Evolutionary conservation across 805 yeast genomes (phyloP).

Genomic region (Saccharomyces mikatae): DNA sequence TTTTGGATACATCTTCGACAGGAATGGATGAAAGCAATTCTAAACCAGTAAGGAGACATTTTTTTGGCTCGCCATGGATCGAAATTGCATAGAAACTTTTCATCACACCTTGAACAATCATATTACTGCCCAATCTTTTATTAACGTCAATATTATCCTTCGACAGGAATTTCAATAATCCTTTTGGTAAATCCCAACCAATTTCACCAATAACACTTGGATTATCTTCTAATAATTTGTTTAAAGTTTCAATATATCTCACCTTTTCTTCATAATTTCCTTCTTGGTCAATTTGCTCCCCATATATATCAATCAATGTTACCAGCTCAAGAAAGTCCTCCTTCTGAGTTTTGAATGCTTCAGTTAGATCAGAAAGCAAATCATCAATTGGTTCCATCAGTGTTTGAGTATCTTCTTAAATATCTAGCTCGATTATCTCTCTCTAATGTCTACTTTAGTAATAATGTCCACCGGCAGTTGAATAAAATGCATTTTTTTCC

Average conservation of each 20-base stretch:
- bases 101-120: constrained; percentile 33
- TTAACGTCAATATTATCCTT: constrained; percentile 30
- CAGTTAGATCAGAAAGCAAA: constrained; percentile 8
- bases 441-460: not conserved
- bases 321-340: constrained; percentile 26
- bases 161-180: constrained; percentile 49
- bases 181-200: constrained; percentile 87
- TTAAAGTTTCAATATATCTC: constrained; percentile 39
- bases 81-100: constrained; percentile 57
- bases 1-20: constrained; percentile 4
- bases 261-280: constrained; percentile 38
- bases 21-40: constrained; percentile 42
- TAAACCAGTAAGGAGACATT: constrained; percentile 60
- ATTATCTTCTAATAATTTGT: constrained; percentile 37
- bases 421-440: not conserved
- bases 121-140: constrained; percentile 17
- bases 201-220: constrained; percentile 51
- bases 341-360: constrained; percentile 19
- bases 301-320: constrained; percentile 23
- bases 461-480: not conserved
- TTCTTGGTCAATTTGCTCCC: constrained; percentile 16
- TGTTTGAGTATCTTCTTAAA: not conserved
- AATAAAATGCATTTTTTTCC: not conserved
- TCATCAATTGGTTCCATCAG: not conserved
- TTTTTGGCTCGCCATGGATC: constrained; percentile 69